These are phyloP conservation scores for Ogataea sp. DNA, from an alignment of 805 yeast species.

Conservation along the genomic window DNA sequence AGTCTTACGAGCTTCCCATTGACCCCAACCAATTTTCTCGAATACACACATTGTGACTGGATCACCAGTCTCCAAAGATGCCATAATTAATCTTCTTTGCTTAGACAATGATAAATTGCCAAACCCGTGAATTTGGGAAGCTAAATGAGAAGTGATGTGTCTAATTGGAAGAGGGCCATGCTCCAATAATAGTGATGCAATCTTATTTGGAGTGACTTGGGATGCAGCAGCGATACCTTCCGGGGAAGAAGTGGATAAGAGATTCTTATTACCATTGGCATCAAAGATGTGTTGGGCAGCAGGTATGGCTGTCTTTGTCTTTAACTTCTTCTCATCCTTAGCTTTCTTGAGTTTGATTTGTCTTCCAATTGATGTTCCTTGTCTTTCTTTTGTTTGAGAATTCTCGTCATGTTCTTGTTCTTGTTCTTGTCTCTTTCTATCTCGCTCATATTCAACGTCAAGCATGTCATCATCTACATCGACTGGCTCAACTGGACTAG, in stretches of 20 bases:
- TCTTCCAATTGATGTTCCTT: neutral
- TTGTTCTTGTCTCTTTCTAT: neutral
- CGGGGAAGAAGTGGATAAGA: slow-evolving; percentile 72
- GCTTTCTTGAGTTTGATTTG: neutral
- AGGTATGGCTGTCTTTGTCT: neutral
- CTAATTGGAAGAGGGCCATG: slow-evolving; percentile 90
- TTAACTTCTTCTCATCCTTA: neutral
- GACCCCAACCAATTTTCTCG: slow-evolving; percentile 97
- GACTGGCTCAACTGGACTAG: no score
- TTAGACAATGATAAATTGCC: slow-evolving; percentile 75
- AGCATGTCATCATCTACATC: no score
- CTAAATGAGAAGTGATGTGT: slow-evolving; percentile 73
- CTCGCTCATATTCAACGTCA: neutral
- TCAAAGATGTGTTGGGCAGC: neutral
- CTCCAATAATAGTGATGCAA: slow-evolving; percentile 56
- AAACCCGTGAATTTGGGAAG: slow-evolving; percentile 69
- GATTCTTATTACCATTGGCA: slow-evolving; percentile 9
- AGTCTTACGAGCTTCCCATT: slow-evolving; percentile 74
- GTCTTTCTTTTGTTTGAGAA: neutral
- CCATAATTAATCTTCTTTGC: slow-evolving; percentile 84
- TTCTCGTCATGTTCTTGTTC: neutral
- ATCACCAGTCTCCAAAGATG: slow-evolving; percentile 75
- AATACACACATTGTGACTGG: slow-evolving; percentile 55
- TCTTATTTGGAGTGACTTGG: slow-evolving; percentile 70
- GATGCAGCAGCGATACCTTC: slow-evolving; percentile 84